A percentile compares a stretch with the other conserved stretches of the same genome.
Evolutionary conservation across 176 grass and related monocot genomes (phyloP).

Genomic region (Puccinellia tenuiflora): DNA sequence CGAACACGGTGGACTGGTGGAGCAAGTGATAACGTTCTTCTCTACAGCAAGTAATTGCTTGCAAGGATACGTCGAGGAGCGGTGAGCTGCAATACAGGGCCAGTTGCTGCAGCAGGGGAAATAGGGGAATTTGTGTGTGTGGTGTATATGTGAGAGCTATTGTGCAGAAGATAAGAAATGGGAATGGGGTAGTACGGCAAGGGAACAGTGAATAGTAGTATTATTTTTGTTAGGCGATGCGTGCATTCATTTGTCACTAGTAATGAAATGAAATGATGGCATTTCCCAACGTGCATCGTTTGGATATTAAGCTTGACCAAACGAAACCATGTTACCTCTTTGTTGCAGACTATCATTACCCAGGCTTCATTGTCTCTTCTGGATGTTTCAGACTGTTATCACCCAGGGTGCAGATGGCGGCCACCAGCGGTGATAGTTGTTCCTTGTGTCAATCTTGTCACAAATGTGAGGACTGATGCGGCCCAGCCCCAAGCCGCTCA

Average conservation of each 20-base stretch:
- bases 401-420: too few relatives aligned
- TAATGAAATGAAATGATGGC: background rate
- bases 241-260: background rate
- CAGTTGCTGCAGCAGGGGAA: background rate
- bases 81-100: background rate
- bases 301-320: too few relatives aligned
- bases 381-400: too few relatives aligned
- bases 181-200: background rate
- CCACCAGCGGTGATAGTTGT: too few relatives aligned
- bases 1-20: background rate
- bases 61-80: background rate
- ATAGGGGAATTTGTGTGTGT: background rate
- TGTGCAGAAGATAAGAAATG: background rate
- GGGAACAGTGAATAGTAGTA: background rate
- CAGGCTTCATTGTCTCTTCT: too few relatives aligned
- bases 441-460: too few relatives aligned
- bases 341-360: too few relatives aligned
- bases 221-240: background rate
- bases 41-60: background rate
- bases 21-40: background rate
- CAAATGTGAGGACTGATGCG: too few relatives aligned
- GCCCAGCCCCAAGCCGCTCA: too few relatives aligned
- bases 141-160: background rate
- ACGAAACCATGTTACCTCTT: too few relatives aligned
- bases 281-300: too few relatives aligned